Percentiles rank a stretch among this genome's conserved stretches.
These are phyloP conservation scores for Typha latifolia DNA, from an alignment of 176 grass and related monocot species.

Conservation along the genomic window DNA sequence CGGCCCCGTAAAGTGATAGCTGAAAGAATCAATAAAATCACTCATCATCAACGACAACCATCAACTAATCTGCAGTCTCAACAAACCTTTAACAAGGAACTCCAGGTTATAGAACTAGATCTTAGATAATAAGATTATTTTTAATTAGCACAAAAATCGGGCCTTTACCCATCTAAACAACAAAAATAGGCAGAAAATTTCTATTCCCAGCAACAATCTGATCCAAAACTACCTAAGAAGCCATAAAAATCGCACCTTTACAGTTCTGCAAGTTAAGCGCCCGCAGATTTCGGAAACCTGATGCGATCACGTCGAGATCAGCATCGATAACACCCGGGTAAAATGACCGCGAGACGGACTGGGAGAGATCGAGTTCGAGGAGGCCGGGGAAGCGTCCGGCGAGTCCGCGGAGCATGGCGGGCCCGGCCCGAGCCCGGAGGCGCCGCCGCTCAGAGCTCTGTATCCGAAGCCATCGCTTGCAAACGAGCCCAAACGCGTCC, in stretches of 20 bases:
- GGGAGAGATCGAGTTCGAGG: slow-evolving; percentile 45
- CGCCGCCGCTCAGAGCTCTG: slow-evolving; percentile 62
- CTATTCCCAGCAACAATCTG: neutral
- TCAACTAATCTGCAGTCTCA: too few relatives aligned
- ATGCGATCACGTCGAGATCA: slow-evolving; percentile 41
- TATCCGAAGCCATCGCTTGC: slow-evolving; percentile 77
- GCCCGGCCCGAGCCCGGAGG: slow-evolving; percentile 60
- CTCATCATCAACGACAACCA: too few relatives aligned
- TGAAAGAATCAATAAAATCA: too few relatives aligned
- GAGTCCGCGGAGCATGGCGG: slow-evolving; percentile 63
- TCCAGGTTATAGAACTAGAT: too few relatives aligned
- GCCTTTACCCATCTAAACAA: neutral
- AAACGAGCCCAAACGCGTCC: slow-evolving; percentile 67
- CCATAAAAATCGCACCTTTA: slow-evolving; percentile 37
- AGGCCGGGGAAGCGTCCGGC: slow-evolving; percentile 38
- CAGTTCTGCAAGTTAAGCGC: slow-evolving; percentile 51
- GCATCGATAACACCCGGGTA: slow-evolving; percentile 55
- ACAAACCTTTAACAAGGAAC: too few relatives aligned
- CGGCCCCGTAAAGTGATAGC: too few relatives aligned
- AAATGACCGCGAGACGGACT: slow-evolving; percentile 55
- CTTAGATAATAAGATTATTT: neutral
- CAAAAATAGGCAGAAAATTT: neutral
- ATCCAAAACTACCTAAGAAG: neutral
- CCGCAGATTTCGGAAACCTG: slow-evolving; percentile 30
- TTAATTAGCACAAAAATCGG: neutral